These are phyloP conservation scores for Lasiosphaeris hirsuta DNA, from an alignment of 495 filamentous ascomycete species.

Conservation along the genomic window DNA sequence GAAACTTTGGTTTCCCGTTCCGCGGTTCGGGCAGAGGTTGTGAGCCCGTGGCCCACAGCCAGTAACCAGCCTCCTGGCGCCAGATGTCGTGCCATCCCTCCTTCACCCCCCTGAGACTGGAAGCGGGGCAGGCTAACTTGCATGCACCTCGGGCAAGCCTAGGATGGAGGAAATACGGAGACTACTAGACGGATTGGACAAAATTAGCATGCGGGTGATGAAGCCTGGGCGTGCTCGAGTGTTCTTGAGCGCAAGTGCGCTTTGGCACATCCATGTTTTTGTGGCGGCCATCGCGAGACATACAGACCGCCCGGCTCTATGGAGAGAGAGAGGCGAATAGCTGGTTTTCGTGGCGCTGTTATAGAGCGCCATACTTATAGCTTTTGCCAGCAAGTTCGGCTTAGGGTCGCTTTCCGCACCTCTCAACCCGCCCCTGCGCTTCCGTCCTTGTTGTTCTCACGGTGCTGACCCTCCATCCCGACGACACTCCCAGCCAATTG, in stretches of 20 bases:
- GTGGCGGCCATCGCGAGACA: conserved; percentile 8
- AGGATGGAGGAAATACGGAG: neutral
- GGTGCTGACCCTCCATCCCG: neutral
- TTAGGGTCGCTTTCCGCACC: conserved; percentile 11
- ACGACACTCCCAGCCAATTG: conserved; percentile 5
- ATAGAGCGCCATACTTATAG: conserved; percentile 14
- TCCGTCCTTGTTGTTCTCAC: neutral
- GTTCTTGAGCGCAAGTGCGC: too few species aligned
- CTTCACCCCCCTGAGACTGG: conserved; percentile 3
- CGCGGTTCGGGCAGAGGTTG: conserved; percentile 3
- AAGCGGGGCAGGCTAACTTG: neutral
- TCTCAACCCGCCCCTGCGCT: conserved; percentile 9
- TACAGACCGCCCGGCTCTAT: neutral
- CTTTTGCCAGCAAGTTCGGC: conserved; percentile 20
- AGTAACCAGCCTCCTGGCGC: conserved; percentile 4
- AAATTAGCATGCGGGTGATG: neutral
- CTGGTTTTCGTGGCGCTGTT: conserved; percentile 1
- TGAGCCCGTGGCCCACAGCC: conserved; percentile 12
- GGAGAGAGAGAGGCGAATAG: neutral
- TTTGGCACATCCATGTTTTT: conserved; percentile 1
- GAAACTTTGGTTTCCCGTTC: conserved; percentile 10
- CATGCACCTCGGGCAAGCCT: conserved; percentile 4
- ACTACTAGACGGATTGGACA: neutral
- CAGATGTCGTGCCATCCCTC: neutral
- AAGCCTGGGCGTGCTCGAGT: too few species aligned